Base-by-base conservation (phyloP, 495 filamentous ascomycete species). In the Podospora bellae-mahoneyi region DNA sequence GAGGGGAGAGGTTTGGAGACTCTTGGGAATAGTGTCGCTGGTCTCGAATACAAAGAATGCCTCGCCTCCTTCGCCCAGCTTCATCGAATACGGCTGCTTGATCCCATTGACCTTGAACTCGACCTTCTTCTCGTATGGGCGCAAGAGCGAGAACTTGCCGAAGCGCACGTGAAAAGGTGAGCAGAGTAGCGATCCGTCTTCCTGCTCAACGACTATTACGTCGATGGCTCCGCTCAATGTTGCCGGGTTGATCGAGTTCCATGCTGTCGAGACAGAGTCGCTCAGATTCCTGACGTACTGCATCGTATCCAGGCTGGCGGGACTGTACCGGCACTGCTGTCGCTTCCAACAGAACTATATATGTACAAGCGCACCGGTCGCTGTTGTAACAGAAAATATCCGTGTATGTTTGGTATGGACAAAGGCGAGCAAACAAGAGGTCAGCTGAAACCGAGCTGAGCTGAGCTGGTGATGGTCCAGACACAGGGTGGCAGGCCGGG, bases 1-100 rank as follows among this genome's bases (percentile, higher is more conserved):
- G 57, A 97, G 80, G 28, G 95, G 96, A 15, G 94, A 97, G 7
- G 95, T 99, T 79, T 97, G 96, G 74, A 97, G 78, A 60, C 90
- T 92, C 72, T 88, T 90, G 23, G 95, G 95, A 64, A 99, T 94
- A 65, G 86, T 88, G 70, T 93, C 91, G 20, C 87, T 90, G 4
- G 95, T 98, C 79, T 97, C 94, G 75, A 99, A 98, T 53, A 99
- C 91, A 76, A 99, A 99, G 77, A 99, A 98, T 5, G 95, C 95
- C 80, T 99, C 96, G 44, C 95, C 95, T 7, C 91, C 96, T 76
- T 99, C 95, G 26, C 95, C 95, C 16, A 99, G 85, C 79, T 99
- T 99, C 95, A 99, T 98, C 19, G 95, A 86, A 84, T 96, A 97
- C 67, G 95, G 84, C 76, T 97, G 93, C 80, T 93, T 95, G 63